Evolutionary conservation across 208 protist species (phyloP).

Genomic region (Balamuthia mandrillaris): DNA sequence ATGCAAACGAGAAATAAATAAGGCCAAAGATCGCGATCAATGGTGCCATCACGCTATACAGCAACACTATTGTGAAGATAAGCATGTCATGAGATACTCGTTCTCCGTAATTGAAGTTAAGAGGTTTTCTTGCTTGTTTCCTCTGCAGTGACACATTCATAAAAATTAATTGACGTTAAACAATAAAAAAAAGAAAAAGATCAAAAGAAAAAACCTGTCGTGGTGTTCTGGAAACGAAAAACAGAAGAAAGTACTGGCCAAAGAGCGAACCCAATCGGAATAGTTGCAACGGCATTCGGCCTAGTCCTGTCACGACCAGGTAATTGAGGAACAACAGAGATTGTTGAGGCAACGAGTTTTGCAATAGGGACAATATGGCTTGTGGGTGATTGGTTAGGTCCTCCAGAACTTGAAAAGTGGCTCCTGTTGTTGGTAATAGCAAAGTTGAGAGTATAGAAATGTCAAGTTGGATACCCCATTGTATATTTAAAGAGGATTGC

Average conservation of each 20-base stretch:
- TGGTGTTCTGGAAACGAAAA: too few relatives aligned
- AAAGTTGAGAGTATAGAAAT: neutral
- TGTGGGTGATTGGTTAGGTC: neutral
- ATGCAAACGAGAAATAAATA: neutral
- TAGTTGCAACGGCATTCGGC: constrained; percentile 1
- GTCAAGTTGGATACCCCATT: neutral
- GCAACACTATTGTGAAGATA: constrained; percentile 24
- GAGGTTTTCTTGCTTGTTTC: too few relatives aligned
- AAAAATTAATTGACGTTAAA: too few relatives aligned
- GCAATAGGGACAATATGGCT: neutral
- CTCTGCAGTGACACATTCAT: too few relatives aligned
- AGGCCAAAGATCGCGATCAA: constrained; percentile 5
- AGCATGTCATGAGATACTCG: neutral
- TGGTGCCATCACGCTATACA: constrained; percentile 24
- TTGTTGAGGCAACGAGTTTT: constrained; percentile 1
- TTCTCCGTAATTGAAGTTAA: too few relatives aligned
- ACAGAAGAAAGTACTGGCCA: too few relatives aligned
- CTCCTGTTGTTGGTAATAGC: neutral
- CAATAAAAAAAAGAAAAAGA: too few relatives aligned
- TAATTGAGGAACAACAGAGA: constrained; percentile 7
- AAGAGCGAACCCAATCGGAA: neutral
- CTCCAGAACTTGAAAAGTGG: neutral
- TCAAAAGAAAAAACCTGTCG: too few relatives aligned
- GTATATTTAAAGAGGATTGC: neutral
- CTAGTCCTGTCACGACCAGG: neutral